These are phyloP conservation scores for Nematocida sp. DNA, from an alignment of 371 early-diverging fungal genomes.

Conservation along the genomic window DNA sequence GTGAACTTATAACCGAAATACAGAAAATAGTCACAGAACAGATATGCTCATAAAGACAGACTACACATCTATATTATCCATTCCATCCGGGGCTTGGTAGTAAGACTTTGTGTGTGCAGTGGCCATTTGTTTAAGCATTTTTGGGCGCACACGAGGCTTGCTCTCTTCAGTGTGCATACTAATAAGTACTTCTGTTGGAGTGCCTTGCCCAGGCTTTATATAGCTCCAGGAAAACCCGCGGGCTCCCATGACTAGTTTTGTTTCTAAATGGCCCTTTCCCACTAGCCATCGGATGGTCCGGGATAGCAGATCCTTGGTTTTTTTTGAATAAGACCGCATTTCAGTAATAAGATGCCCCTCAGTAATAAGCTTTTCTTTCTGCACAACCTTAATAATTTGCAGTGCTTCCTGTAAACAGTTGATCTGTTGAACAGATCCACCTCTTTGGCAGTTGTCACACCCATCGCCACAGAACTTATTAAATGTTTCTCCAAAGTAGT, in stretches of 20 bases:
- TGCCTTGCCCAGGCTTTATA: constrained; percentile 70
- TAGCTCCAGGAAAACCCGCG: constrained; percentile 64
- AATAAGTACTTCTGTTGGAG: constrained; percentile 64
- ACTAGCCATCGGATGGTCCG: constrained; percentile 61
- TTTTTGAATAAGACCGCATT: constrained; percentile 75
- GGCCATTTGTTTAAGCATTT: neutral
- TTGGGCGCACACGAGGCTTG: neutral
- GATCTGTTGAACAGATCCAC: constrained; percentile 11
- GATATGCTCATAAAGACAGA: too few species aligned
- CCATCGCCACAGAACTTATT: constrained; percentile 74
- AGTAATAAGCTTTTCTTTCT: constrained; percentile 72
- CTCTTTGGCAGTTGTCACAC: constrained; percentile 83
- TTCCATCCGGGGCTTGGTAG: neutral
- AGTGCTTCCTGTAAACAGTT: constrained; percentile 63
- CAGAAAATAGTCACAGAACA: too few species aligned
- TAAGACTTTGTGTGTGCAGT: neutral
- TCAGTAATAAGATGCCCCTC: constrained; percentile 76
- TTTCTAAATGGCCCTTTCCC: constrained; percentile 59
- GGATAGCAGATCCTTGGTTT: constrained; percentile 61
- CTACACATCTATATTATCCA: constrained; percentile 17
- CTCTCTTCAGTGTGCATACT: constrained; percentile 12
- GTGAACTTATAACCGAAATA: too few species aligned
- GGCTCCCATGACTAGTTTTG: constrained; percentile 56
- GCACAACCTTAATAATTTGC: constrained; percentile 53
- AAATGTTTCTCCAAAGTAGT: constrained; percentile 89